Conservation (phyloP, 148 eudicot genomes). For the Arbutus unedo region DNA sequence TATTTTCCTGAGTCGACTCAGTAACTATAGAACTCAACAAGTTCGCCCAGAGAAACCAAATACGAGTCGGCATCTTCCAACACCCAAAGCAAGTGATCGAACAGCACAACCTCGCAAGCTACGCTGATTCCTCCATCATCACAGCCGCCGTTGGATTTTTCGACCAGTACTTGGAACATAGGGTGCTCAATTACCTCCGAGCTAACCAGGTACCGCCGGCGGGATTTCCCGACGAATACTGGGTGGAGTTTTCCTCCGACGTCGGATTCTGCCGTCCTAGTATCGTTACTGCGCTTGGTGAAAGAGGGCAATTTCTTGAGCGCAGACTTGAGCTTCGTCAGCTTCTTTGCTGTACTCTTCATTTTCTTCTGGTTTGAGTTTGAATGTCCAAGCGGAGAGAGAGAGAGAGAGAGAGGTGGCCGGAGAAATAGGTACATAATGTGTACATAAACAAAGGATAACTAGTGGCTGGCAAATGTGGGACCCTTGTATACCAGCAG, state of each 20-base stretch:
- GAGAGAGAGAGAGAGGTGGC: neutral
- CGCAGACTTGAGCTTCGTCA: slow-evolving; percentile 27
- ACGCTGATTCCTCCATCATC: slow-evolving; percentile 22
- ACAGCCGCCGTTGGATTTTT: slow-evolving; percentile 22
- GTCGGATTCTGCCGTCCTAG: too few relatives aligned
- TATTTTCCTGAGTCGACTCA: neutral
- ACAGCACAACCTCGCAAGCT: slow-evolving; percentile 60
- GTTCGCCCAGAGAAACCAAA: slow-evolving; percentile 47
- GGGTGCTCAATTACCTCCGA: slow-evolving; percentile 42
- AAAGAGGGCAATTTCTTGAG: slow-evolving; percentile 23
- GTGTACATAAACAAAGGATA: neutral
- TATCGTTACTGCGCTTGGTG: slow-evolving; percentile 4
- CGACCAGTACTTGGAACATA: slow-evolving; percentile 36
- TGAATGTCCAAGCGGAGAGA: neutral
- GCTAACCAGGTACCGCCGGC: slow-evolving; percentile 42
- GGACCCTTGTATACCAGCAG: slow-evolving; percentile 8
- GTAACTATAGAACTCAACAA: slow-evolving; percentile 46
- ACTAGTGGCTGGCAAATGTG: neutral
- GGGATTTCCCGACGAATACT: slow-evolving; percentile 52
- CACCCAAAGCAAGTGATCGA: slow-evolving; percentile 71
- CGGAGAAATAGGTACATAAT: neutral
- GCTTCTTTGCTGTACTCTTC: slow-evolving; percentile 15
- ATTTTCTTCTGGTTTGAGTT: neutral
- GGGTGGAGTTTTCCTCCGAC: slow-evolving; percentile 20
- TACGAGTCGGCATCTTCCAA: slow-evolving; percentile 40